A percentile compares a stretch with the other conserved stretches of the same genome.
phyloP scores from a whole-genome alignment of 2,329 filamentous ascomycete genomes.

The Ilyonectria robusta region DNA sequence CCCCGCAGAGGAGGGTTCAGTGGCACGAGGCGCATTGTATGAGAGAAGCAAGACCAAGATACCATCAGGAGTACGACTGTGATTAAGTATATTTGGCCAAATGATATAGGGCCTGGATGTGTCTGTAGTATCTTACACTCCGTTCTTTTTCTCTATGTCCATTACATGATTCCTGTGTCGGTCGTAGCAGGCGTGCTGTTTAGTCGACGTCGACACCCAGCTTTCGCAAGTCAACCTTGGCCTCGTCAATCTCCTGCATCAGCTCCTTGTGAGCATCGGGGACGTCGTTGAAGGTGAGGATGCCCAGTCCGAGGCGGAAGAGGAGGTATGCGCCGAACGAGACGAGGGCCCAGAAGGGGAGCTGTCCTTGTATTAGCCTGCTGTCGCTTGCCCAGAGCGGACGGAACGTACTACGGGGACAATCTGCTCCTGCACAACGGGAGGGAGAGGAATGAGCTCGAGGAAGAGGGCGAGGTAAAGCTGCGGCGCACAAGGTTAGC shows the following conservation, averaged over 20 bases:
- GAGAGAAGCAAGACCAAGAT: constrained; percentile 20
- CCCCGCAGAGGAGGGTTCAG: constrained; percentile 9
- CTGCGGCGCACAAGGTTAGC: constrained; percentile 67
- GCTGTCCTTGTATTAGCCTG: constrained; percentile 61
- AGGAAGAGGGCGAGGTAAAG: constrained; percentile 91
- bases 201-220: constrained; percentile 86
- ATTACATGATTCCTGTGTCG: constrained; percentile 34
- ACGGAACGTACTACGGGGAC: constrained; percentile 83
- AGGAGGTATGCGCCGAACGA: constrained; percentile 93
- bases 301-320: constrained; percentile 90
- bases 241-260: constrained; percentile 85
- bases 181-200: constrained; percentile 35
- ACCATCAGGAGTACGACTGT: constrained; percentile 27
- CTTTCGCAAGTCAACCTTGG: constrained; percentile 79
- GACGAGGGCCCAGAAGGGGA: constrained; percentile 94
- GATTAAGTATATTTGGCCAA: constrained; percentile 37
- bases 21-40: constrained; percentile 19
- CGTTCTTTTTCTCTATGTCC: constrained; percentile 41
- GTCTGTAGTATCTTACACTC: constrained; percentile 20
- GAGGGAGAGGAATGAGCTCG: constrained; percentile 84
- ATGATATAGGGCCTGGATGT: constrained; percentile 17
- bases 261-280: constrained; percentile 91
- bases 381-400: neutral
- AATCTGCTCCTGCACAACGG: constrained; percentile 84
- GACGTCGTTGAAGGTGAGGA: constrained; percentile 97